Percentiles rank a stretch among this genome's conserved stretches.
Conservation (phyloP, 345 rosid species). For the Raphanus sativus region DNA sequence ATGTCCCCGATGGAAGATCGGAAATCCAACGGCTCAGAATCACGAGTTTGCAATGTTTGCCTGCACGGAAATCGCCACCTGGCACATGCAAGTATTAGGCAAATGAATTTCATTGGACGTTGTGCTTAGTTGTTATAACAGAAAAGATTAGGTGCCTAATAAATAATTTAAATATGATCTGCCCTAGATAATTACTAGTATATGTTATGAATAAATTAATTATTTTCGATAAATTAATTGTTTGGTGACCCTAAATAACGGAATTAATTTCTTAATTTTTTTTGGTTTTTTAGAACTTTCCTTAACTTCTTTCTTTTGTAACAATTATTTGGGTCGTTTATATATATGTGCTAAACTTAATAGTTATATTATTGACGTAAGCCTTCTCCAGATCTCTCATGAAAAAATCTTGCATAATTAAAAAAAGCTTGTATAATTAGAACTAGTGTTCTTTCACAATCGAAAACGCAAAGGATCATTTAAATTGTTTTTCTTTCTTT, state of each 20-base stretch:
- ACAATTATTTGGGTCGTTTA: background rate
- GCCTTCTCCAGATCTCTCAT: background rate
- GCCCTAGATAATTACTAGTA: background rate
- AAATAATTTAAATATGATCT: background rate
- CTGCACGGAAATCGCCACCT: conserved; percentile 23
- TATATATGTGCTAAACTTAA: background rate
- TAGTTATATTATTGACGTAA: background rate
- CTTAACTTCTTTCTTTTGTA: background rate
- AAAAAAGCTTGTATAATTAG: background rate
- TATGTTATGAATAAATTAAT: background rate
- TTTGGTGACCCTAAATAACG: conserved; percentile 28
- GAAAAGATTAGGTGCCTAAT: conserved; percentile 21
- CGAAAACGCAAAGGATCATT: background rate
- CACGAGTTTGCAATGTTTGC: conserved; percentile 34
- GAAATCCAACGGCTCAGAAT: conserved; percentile 15
- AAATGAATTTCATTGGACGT: conserved; percentile 10
- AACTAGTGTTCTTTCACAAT: background rate
- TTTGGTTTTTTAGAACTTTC: too few relatives aligned
- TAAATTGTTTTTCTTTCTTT: background rate
- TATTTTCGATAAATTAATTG: background rate
- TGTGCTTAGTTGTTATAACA: conserved; percentile 22
- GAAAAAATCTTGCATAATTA: background rate
- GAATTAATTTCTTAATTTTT: background rate
- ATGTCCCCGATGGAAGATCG: conserved; percentile 22
- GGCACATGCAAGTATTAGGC: conserved; percentile 15